Percentiles rank a stretch among this genome's conserved stretches.
Evolutionary conservation across 2,329 filamentous ascomycete species (phyloP).

Genomic region (Aspergillus sp.): DNA sequence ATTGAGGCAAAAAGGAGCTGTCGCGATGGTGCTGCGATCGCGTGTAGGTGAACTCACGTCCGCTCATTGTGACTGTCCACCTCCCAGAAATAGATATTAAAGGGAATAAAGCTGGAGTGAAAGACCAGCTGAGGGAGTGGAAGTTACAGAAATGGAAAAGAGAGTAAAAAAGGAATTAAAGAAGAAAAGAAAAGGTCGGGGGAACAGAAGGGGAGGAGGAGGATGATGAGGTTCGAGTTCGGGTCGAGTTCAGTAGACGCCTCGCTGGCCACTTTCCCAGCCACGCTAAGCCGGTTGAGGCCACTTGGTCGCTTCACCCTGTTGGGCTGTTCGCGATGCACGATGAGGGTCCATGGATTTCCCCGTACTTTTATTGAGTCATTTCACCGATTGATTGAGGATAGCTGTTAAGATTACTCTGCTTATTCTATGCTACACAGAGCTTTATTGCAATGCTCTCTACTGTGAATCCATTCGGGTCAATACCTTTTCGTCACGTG

Average conservation of each 20-base stretch:
- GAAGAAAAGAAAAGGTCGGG: constrained; percentile 18
- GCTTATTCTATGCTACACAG: too few relatives aligned
- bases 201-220: constrained; percentile 18
- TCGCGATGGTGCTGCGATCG: constrained; percentile 21
- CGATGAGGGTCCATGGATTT: background rate
- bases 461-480: too few relatives aligned
- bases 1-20: constrained; percentile 16
- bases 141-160: constrained; percentile 19
- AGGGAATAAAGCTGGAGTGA: constrained; percentile 25
- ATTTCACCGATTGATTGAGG: too few relatives aligned
- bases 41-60: constrained; percentile 46
- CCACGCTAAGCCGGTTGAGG: constrained; percentile 32
- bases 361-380: background rate
- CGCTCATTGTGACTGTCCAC: constrained; percentile 51
- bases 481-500: too few relatives aligned
- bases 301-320: constrained; percentile 32
- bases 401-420: too few relatives aligned
- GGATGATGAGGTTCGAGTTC: constrained; percentile 16
- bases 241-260: constrained; percentile 10
- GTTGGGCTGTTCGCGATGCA: constrained; percentile 3
- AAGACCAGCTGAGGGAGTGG: constrained; percentile 25
- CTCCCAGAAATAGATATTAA: constrained; percentile 24
- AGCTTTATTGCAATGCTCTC: background rate
- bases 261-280: constrained; percentile 35
- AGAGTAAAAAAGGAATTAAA: constrained; percentile 13